Evolutionary conservation across 2,329 filamentous ascomycete species (phyloP), one percentile per base, ranked within the genome.

Genomic region (Pseudocercospora vitis): DNA sequence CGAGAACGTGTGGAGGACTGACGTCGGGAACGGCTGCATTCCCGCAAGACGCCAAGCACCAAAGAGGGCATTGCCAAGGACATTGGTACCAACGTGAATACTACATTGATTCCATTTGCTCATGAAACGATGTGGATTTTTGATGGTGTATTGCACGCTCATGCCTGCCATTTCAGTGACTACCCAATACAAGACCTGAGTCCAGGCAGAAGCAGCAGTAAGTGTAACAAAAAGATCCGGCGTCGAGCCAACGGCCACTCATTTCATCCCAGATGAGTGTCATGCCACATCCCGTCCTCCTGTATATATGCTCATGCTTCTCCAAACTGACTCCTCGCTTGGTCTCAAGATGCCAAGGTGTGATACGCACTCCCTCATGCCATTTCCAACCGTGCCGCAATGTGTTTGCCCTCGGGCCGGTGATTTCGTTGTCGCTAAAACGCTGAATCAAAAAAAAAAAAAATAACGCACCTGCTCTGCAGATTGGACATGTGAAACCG

Each of bases 401-500:
- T 12, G 11, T 45, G 14, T 28, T 19, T 21, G 26, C 24, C 42
- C 42, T 45, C 42, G n/a, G 16, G 14, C 6, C 26, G 19, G 11
- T 24, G 19, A 23, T 37, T 16, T 52, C 42, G 42, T 40, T 48
- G 33, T 60, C 58, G 58, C 58, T 61, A 48, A 45, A 61, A 58
- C 58, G 58, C 58, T 61, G 56, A 50, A 53, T 49, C 35, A 53
- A 52, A 50, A 49, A 29, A 47, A 35, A n/a, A n/a, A n/a, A n/a
- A n/a, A n/a, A n/a, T n/a, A n/a, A n/a, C n/a, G n/a, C n/a, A n/a
- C n/a, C n/a, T n/a, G n/a, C n/a, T 31, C 26, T 53, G 55, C 58
- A 58, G 52, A 49, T 50, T 54, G 50, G 50, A 60, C 50, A 52
- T 51, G 47, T 44, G 53, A 53, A 55, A 56, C 51, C 55, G 48